Base-by-base conservation (phyloP, 371 early-diverging fungal species). In the Saksenaea vasiformis region DNA sequence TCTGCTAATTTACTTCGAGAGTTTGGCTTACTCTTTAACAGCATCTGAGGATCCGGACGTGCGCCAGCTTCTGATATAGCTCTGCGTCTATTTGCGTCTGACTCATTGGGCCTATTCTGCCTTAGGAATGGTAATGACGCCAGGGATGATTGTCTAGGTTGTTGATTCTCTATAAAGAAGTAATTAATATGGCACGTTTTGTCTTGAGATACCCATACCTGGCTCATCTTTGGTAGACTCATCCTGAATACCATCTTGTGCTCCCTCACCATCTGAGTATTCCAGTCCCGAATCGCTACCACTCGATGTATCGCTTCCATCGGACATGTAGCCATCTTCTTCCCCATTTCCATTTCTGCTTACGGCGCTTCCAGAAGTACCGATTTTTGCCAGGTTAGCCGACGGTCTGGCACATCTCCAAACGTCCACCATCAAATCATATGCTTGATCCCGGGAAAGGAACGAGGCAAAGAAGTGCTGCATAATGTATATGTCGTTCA, bases 401-500 rank as follows among this genome's bases (percentile, higher is more conserved):
- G 31, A 17, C 34, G 65, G 63, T 53, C 60, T 58, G 22, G 67
- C 60, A 27, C 47, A 51, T 76, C 76, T 85, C 93, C 93, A 93
- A 31, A 90, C 64, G 15, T 91, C 90, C 43, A 85, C 82, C 31
- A 93, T 76, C 60, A 87, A 82, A 69, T 86, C 87, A 67, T 85
- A 91, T 0, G 91, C 91, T 58, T 87, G 82, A 60, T 93, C 94
- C 24, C 94, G 90, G 38, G 90, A 87, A 19, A 93, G 72, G 59
- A 93, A 92, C 5, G 92, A 91, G n/a, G 90, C 88, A 66, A 93
- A 91, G 61, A 93, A 90, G 67, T 92, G 87, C 80, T 84, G 68
- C 24, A 11, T 19, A 2, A 10, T 47, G n/a, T n/a, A n/a, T n/a
- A 47, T 9, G 1, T 47, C 24, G 17, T 22, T 22, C 22, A 26